These are phyloP conservation scores for Blepharisma stoltei DNA, from an alignment of 73 alveolate genomes.

Conservation along the genomic window DNA sequence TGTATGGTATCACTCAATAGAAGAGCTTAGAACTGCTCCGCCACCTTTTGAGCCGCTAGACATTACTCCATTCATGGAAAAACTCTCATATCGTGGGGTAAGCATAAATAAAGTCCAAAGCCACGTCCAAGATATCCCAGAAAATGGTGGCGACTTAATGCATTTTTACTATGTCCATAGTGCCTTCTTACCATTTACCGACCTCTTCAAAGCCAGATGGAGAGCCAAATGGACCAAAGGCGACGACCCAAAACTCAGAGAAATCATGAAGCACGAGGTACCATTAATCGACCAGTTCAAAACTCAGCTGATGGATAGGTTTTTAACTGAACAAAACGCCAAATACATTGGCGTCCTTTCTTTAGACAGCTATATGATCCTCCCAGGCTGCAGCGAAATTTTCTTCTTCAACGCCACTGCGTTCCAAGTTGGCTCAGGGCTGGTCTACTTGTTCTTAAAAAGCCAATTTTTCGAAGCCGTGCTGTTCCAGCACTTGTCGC, in stretches of 20 bases:
- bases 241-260: conserved; percentile 48
- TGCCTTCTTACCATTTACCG: conserved; percentile 38
- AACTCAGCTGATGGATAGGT: conserved; percentile 41
- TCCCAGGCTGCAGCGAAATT: conserved; percentile 28
- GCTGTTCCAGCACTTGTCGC: conserved; percentile 29
- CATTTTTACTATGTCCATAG: conserved; percentile 51
- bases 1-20: conserved; percentile 51
- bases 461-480: conserved; percentile 44
- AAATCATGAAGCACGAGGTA: conserved; percentile 44
- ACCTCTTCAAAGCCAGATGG: conserved; percentile 43
- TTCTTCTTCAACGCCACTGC: conserved; percentile 51
- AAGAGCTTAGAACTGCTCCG: conserved; percentile 22
- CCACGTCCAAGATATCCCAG: conserved; percentile 55
- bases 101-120: conserved; percentile 43
- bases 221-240: conserved; percentile 44
- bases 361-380: conserved; percentile 39
- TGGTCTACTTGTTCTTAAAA: conserved; percentile 41
- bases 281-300: conserved; percentile 35
- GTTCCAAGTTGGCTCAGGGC: conserved; percentile 57
- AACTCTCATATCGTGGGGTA: conserved; percentile 45
- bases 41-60: conserved; percentile 53
- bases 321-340: conserved; percentile 33
- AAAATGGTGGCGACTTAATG: conserved; percentile 60
- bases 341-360: conserved; percentile 36
- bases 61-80: conserved; percentile 23